Evolutionary conservation across 768 basidiomycete genomes (phyloP), one percentile per base, ranked within the genome.

Genomic region (Sarcodon sp.): DNA sequence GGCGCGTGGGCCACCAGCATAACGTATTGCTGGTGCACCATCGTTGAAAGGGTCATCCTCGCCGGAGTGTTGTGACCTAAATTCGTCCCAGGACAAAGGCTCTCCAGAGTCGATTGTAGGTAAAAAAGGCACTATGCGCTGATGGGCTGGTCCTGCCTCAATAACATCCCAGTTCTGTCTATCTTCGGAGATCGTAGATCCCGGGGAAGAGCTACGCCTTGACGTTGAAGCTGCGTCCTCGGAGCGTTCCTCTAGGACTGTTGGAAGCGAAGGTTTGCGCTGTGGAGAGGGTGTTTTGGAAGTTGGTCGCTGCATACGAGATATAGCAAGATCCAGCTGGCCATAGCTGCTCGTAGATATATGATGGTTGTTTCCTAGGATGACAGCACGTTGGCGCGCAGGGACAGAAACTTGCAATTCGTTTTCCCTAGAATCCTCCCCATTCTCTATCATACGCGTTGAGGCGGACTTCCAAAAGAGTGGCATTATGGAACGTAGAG

Each of bases 51-150:
- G 63, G 35, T 66, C 61, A 0, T 58, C 54, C 6, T 57, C 50
- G 12, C 54, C 52, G 7, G 37, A 38, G 21, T 27, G 21, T 27
- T 27, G 21, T 7, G 34, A 41, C 33, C 51, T 48, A 6, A 50
- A 7, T 39, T 47, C 51, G 7, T 58, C 55, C 59, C 56, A 60
- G 13, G 56, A 45, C 13, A 64, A 47, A 4, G 61, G 59, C 47
- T 62, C 61, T 27, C 63, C 63, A 13, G 62, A 62, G 47, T 59
- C 56, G 45, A 64, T 64, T 0, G 62, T 64, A 10, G 63, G 63
- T 3, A 64, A 48, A 43, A 39, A 44, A 3, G 53, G 45, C 43
- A 31, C 13, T 32, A 15, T 16, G 31, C 47, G 41, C 18, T 33
- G 33, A 32, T 41, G 43, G 47, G 43, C 34, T 34, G 45, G 44